phyloP scores from a whole-genome alignment of 139 green algal genomes.

The Gonium pectorale region DNA sequence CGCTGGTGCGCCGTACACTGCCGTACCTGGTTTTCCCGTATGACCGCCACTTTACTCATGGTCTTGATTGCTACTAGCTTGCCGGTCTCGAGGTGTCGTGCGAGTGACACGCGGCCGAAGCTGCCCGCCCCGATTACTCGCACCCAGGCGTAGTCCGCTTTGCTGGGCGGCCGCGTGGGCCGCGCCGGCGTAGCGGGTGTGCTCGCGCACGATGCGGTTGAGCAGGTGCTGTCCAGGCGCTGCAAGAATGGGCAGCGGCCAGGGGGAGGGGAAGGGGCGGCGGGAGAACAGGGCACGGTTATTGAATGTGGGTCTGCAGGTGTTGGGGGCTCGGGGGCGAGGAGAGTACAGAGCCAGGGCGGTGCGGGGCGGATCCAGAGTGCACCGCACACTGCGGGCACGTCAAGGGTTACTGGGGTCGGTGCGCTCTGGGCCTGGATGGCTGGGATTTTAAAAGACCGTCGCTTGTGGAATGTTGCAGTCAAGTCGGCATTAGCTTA shows the following conservation, averaged over 20 bases:
- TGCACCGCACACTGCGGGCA: too few species aligned
- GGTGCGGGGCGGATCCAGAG: too few species aligned
- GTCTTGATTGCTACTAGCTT: constrained; percentile 79
- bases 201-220: background rate
- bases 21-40: constrained; percentile 80
- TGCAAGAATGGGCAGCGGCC: background rate
- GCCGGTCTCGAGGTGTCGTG: constrained; percentile 56
- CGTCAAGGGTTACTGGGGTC: too few species aligned
- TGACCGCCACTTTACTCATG: constrained; percentile 77
- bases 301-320: too few species aligned
- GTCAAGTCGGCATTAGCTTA: too few species aligned
- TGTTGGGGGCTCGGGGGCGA: too few species aligned
- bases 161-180: background rate
- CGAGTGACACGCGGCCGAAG: constrained; percentile 81
- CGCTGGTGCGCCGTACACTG: background rate
- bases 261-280: background rate
- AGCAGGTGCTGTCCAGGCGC: constrained; percentile 19
- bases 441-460: too few species aligned
- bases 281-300: too few species aligned
- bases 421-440: too few species aligned
- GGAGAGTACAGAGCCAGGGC: too few species aligned
- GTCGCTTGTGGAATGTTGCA: too few species aligned
- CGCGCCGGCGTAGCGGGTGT: background rate
- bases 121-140: constrained; percentile 78
- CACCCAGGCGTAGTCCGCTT: constrained; percentile 68